Evolutionary conservation across 306 rosid species (phyloP).

Genomic region (Begonia masoniana): DNA sequence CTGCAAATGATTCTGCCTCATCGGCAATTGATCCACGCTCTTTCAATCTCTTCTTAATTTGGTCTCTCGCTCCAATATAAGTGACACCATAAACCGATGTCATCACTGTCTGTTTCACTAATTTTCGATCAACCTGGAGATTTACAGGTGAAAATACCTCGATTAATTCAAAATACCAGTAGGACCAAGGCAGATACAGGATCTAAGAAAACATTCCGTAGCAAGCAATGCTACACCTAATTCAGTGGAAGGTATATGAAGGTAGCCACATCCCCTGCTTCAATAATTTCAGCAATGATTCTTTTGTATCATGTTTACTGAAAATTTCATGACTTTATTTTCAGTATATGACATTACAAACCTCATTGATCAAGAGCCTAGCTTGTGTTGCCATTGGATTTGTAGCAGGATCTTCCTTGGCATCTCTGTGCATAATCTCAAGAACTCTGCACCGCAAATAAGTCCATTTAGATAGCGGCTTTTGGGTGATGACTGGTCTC

Average conservation of each 20-base stretch:
- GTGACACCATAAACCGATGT: constrained; percentile 98
- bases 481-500: no score
- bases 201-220: neutral
- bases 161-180: neutral
- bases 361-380: constrained; percentile 69
- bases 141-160: constrained; percentile 5
- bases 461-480: no score
- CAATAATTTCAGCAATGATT: no score
- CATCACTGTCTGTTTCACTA: constrained; percentile 99
- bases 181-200: neutral
- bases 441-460: constrained; percentile 60
- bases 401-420: constrained; percentile 58
- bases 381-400: constrained; percentile 56
- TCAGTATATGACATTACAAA: constrained; percentile 5
- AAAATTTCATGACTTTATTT: no score
- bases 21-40: constrained; percentile 60
- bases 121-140: constrained; percentile 78
- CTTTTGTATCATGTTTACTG: no score
- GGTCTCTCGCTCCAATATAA: constrained; percentile 85
- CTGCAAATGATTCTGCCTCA: constrained; percentile 45
- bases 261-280: no score
- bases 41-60: constrained; percentile 72
- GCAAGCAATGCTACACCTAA: constrained; percentile 6
- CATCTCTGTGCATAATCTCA: constrained; percentile 68
- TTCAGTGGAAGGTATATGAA: no score